Conservation (phyloP, 345 rosid species). For the Euphorbia lathyris region DNA sequence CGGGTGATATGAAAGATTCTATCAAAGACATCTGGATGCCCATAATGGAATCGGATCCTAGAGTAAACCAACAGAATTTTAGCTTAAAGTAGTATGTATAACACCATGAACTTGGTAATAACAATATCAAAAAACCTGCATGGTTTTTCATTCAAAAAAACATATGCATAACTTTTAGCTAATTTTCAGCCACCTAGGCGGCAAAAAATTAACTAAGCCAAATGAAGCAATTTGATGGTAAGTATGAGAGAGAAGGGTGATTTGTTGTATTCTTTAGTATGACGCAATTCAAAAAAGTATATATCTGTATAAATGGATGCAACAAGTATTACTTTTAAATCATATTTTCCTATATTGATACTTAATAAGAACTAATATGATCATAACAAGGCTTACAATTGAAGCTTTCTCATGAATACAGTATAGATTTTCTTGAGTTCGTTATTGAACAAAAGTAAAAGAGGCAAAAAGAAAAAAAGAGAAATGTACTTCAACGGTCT, state of each 20-base stretch:
- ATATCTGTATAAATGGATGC: background rate
- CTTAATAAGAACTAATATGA: too few relatives aligned
- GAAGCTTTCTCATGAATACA: background rate
- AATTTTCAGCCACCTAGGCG: background rate
- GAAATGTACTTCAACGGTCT: constrained; percentile 76
- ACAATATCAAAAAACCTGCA: background rate
- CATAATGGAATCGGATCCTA: constrained; percentile 97
- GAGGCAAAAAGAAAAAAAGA: background rate
- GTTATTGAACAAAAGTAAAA: background rate
- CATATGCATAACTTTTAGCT: background rate
- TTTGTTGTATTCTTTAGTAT: background rate
- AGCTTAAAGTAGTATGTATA: constrained; percentile 11
- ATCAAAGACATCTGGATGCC: constrained; percentile 95
- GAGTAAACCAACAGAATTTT: constrained; percentile 18
- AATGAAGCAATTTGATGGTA: background rate
- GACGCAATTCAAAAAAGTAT: background rate
- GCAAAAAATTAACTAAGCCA: background rate
- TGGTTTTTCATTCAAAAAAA: background rate
- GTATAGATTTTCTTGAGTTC: background rate
- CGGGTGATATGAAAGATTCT: constrained; percentile 92
- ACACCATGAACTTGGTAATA: background rate
- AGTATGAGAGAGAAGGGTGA: too few relatives aligned
- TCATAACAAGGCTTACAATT: background rate
- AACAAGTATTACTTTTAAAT: background rate
- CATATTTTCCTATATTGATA: too few relatives aligned